A percentile compares a stretch with the other conserved stretches of the same genome.
Evolutionary conservation across 371 early-diverging fungal genomes (phyloP).

Genomic region (Neoconidiobolus thromboides): DNA sequence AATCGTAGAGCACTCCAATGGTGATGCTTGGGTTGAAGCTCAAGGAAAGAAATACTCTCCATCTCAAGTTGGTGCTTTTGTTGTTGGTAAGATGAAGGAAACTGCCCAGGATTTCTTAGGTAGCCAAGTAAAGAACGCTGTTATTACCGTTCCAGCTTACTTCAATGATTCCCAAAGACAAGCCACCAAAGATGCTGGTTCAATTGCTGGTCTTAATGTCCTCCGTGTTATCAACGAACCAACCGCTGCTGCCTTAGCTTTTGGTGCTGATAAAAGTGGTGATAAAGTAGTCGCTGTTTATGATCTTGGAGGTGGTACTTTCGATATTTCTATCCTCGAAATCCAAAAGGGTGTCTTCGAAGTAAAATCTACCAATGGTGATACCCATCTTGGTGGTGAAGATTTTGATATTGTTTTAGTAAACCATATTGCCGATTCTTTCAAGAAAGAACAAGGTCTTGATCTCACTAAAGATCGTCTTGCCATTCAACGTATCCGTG

Average conservation of each 20-base stretch:
- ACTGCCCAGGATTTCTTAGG: conserved; percentile 80
- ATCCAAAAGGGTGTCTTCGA: conserved; percentile 97
- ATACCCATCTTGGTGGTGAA: conserved; percentile 97
- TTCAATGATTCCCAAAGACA: conserved; percentile 95
- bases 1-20: conserved; percentile 77
- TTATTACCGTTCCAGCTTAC: conserved; percentile 83
- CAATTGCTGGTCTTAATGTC: conserved; percentile 91
- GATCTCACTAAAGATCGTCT: conserved; percentile 67
- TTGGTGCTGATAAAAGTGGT: conserved; percentile 90
- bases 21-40: conserved; percentile 96
- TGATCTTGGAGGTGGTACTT: conserved; percentile 99
- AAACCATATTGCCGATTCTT: conserved; percentile 57
- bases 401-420: conserved; percentile 92
- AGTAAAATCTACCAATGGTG: conserved; percentile 93
- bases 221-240: conserved; percentile 98
- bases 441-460: conserved; percentile 65
- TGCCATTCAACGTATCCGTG: conserved; percentile 89
- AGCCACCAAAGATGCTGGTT: conserved; percentile 97
- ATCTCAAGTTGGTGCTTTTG: conserved; percentile 83
- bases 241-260: conserved; percentile 98
- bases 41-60: conserved; percentile 87
- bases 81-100: conserved; percentile 92
- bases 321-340: conserved; percentile 98
- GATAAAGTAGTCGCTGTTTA: conserved; percentile 76
- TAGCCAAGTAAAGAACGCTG: conserved; percentile 75